Conservation (phyloP, 345 rosid species). For the Gossypium sturtianum region DNA sequence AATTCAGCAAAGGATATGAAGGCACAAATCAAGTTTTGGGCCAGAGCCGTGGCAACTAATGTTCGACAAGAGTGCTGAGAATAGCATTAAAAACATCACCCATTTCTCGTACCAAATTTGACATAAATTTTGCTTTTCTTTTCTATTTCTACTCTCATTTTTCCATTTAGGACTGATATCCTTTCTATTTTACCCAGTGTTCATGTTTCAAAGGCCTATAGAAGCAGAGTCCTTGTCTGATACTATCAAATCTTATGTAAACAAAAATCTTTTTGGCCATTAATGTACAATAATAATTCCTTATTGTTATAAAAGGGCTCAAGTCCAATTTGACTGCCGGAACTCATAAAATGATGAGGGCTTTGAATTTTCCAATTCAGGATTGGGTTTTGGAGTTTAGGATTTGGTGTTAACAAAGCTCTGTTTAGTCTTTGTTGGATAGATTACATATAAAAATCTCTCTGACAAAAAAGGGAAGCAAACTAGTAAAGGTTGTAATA, state of each 20-base stretch:
- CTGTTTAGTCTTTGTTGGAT: neutral
- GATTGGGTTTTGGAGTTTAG: neutral
- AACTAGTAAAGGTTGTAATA: too few species aligned
- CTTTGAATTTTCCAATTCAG: neutral
- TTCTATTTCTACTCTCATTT: neutral
- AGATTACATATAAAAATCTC: neutral
- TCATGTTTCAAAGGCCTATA: neutral
- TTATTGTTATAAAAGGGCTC: neutral
- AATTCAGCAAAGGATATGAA: constrained; percentile 49
- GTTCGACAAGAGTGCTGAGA: constrained; percentile 44
- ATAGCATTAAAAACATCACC: neutral
- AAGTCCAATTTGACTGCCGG: neutral
- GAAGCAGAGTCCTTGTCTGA: neutral
- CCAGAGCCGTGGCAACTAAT: constrained; percentile 66
- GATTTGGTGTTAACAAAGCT: neutral
- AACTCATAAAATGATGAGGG: neutral
- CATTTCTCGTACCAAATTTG: neutral
- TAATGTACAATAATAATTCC: neutral
- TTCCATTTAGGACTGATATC: neutral
- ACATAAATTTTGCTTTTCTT: neutral
- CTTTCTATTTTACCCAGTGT: neutral
- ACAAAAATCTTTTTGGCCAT: too few species aligned
- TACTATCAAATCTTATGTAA: neutral
- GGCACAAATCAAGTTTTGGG: constrained; percentile 67
- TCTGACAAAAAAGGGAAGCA: too few species aligned